Conservation (phyloP, 2,329 filamentous ascomycete species). For the Chrysoporthe deuterocubensis region DNA sequence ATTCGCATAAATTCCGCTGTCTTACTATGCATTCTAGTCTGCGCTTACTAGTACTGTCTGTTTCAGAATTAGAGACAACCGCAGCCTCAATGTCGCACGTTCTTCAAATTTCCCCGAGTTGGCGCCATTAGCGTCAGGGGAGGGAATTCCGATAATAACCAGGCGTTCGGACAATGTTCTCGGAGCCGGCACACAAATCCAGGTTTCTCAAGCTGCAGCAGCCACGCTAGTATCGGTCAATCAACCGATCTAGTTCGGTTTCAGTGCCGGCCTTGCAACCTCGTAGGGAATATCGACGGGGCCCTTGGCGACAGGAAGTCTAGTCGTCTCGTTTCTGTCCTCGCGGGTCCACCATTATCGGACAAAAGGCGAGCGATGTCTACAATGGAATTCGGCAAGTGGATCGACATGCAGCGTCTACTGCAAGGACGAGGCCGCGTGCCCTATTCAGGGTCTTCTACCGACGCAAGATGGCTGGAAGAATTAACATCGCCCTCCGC, state of each 20-base stretch:
- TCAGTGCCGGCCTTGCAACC: neutral
- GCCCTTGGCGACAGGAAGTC: slow-evolving; percentile 1
- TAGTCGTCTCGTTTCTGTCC: neutral
- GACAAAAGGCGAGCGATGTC: neutral
- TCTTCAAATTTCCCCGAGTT: neutral
- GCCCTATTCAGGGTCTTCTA: neutral
- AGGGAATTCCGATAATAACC: neutral
- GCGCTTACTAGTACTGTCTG: neutral
- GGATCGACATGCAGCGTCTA: neutral
- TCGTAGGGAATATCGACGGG: neutral
- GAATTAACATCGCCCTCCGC: neutral
- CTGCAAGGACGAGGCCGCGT: neutral
- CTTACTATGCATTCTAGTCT: neutral
- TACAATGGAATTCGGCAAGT: neutral
- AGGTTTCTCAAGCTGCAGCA: neutral
- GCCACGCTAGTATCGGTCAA: slow-evolving; percentile 8
- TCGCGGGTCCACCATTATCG: neutral
- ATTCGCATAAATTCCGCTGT: neutral
- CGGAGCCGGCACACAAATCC: slow-evolving; percentile 13
- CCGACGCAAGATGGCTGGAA: slow-evolving; percentile 2
- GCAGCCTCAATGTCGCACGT: neutral
- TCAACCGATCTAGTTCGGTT: slow-evolving; percentile 11
- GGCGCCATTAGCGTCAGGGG: neutral
- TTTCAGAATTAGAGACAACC: neutral
- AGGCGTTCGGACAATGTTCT: slow-evolving; percentile 6